A percentile compares a stretch with the other conserved stretches of the same genome.
Conservation (phyloP, 768 basidiomycete genomes). For the Sistotremastrum suecicum region DNA sequence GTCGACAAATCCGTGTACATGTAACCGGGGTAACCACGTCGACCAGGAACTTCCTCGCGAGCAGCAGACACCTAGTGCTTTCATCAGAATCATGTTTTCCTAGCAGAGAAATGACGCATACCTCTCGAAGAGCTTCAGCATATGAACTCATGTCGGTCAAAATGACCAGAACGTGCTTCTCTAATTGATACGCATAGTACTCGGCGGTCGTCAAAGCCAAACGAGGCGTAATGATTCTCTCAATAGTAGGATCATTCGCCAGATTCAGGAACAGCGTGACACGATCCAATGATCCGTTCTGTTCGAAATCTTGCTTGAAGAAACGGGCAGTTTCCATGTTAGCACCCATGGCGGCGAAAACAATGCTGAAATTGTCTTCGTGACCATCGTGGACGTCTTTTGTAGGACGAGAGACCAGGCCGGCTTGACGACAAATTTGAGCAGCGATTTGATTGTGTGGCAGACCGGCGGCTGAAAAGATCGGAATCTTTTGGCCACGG, state of each 20-base stretch:
- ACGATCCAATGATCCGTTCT: conserved; percentile 93
- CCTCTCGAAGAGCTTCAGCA: conserved; percentile 91
- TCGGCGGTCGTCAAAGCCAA: conserved; percentile 96
- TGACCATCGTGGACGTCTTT: conserved; percentile 98
- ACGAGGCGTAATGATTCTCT: conserved; percentile 98
- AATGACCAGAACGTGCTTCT: conserved; percentile 99
- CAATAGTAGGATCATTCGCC: conserved; percentile 98
- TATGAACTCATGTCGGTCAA: conserved; percentile 99
- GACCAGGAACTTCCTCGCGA: conserved; percentile 97
- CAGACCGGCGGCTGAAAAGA: conserved; percentile 96
- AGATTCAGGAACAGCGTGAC: conserved; percentile 97
- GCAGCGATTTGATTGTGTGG: conserved; percentile 99
- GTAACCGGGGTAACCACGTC: conserved; percentile 96
- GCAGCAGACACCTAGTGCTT: conserved; percentile 79
- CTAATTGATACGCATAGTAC: conserved; percentile 98
- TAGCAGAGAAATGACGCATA: conserved; percentile 21
- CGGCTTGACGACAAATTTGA: conserved; percentile 99
- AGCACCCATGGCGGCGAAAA: conserved; percentile 99
- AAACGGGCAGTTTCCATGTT: conserved; percentile 99
- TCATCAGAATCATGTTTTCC: conserved; percentile 1
- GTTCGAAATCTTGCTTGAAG: conserved; percentile 99
- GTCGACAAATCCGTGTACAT: conserved; percentile 99
- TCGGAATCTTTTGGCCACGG: conserved; percentile 99
- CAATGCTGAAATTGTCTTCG: conserved; percentile 99
- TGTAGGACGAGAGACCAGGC: conserved; percentile 89